phyloP scores from a whole-genome alignment of 2,329 filamentous ascomycete species.

The Ceratocystiopsis minuta region DNA sequence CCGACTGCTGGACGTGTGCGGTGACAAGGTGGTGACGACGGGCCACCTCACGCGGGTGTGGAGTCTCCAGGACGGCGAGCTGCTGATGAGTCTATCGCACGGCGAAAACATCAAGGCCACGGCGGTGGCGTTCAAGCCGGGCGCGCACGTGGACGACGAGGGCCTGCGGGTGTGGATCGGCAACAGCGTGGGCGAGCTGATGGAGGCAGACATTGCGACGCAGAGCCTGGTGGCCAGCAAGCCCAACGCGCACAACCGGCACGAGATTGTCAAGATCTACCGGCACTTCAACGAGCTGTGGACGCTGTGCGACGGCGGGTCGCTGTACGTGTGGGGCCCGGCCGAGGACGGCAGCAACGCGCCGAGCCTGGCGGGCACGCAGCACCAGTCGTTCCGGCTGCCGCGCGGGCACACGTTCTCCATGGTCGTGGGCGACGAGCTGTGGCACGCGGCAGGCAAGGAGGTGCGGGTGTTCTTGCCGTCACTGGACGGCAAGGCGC shows the following conservation, averaged over 20 bases:
- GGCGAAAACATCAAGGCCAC: conserved; percentile 72
- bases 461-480: conserved; percentile 74
- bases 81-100: conserved; percentile 64
- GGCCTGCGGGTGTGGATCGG: conserved; percentile 76
- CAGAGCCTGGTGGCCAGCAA: conserved; percentile 54
- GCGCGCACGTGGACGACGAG: conserved; percentile 58
- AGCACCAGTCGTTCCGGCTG: conserved; percentile 55
- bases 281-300: conserved; percentile 80
- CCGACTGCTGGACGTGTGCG: conserved; percentile 71
- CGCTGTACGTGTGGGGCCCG: conserved; percentile 71
- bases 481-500: conserved; percentile 43
- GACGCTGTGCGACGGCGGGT: conserved; percentile 82
- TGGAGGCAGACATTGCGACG: conserved; percentile 68
- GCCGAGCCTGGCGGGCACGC: conserved; percentile 56
- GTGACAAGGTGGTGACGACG: conserved; percentile 70
- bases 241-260: conserved; percentile 53
- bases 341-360: conserved; percentile 38
- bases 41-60: conserved; percentile 78
- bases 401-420: conserved; percentile 75
- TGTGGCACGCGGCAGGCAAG: conserved; percentile 81
- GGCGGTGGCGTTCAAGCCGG: conserved; percentile 72
- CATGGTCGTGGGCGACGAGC: conserved; percentile 62
- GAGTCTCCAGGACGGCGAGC: conserved; percentile 67
- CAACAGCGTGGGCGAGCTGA: conserved; percentile 70
- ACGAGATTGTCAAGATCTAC: conserved; percentile 69